A percentile compares a stretch with the other conserved stretches of the same genome.
Evolutionary conservation across 805 yeast species (phyloP).

Genomic region (Lipomyces japonicus): DNA sequence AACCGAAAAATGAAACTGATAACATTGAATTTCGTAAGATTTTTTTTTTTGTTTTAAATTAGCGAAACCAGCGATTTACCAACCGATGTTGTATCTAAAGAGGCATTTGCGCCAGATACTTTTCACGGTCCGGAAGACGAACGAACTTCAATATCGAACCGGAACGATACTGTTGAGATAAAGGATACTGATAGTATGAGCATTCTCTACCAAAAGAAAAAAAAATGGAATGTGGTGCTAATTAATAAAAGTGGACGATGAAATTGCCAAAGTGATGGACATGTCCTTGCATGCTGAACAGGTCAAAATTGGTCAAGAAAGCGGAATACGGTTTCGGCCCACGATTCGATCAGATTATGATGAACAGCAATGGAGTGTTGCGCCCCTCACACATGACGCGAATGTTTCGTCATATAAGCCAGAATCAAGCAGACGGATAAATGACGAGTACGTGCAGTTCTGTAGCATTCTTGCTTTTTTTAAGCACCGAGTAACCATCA

Average conservation of each 20-base stretch:
- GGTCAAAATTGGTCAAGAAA: constrained; percentile 22
- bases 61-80: background rate
- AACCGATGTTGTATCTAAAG: constrained; percentile 5
- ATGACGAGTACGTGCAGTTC: background rate
- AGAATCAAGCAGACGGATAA: constrained; percentile 4
- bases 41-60: no score
- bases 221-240: background rate
- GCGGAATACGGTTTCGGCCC: constrained; percentile 30
- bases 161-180: background rate
- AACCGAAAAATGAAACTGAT: background rate
- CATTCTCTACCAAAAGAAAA: no score
- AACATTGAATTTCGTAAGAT: no score
- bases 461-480: background rate
- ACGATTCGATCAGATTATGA: constrained; percentile 31
- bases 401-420: background rate
- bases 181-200: constrained; percentile 4
- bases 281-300: constrained; percentile 19
- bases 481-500: background rate
- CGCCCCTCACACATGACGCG: constrained; percentile 3
- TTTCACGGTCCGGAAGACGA: constrained; percentile 13
- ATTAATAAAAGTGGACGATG: constrained; percentile 13
- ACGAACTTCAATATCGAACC: background rate
- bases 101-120: constrained; percentile 20
- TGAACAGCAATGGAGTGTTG: constrained; percentile 30
- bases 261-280: constrained; percentile 24